Conservation (phyloP, 1,139 yeast species). For the Sugiyamaella grinbergsii region DNA sequence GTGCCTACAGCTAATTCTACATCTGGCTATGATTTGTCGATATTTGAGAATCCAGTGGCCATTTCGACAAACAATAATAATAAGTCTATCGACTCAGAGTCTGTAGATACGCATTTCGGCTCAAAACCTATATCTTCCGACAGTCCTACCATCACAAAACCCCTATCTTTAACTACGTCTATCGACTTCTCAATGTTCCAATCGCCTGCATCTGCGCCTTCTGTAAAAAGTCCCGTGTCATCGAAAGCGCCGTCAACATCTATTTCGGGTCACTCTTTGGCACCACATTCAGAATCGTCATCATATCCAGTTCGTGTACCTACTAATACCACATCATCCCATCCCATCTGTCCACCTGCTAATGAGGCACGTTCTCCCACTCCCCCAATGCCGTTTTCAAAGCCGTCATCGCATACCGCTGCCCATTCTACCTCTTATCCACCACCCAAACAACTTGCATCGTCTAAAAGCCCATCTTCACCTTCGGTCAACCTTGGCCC, state of each 20-base stretch:
- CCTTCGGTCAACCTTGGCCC: slow-evolving; percentile 9
- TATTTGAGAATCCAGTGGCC: not conserved
- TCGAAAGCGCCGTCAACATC: not conserved
- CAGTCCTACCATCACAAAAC: not conserved
- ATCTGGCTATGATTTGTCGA: not conserved
- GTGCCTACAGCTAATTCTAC: not conserved
- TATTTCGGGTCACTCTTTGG: not conserved
- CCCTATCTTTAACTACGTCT: not conserved
- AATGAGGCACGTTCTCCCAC: not conserved
- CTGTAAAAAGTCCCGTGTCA: too few species aligned
- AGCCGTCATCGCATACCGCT: too few species aligned
- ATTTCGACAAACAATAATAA: not conserved
- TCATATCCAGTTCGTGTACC: too few species aligned
- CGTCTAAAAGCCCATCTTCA: not conserved
- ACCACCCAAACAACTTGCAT: slow-evolving; percentile 2
- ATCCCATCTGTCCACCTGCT: not conserved
- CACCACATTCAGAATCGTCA: too few species aligned
- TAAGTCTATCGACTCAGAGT: not conserved
- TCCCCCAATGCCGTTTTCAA: too few species aligned
- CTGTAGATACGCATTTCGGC: not conserved
- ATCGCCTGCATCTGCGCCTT: slow-evolving; percentile 7
- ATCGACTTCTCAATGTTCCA: slow-evolving; percentile 14
- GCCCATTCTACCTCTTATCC: too few species aligned
- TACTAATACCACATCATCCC: not conserved
- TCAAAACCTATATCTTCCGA: too few species aligned